A percentile compares a stretch with the other conserved stretches of the same genome.
These are phyloP conservation scores for Flaveria brownii DNA, from an alignment of 129 eudicot species.

Conservation along the genomic window DNA sequence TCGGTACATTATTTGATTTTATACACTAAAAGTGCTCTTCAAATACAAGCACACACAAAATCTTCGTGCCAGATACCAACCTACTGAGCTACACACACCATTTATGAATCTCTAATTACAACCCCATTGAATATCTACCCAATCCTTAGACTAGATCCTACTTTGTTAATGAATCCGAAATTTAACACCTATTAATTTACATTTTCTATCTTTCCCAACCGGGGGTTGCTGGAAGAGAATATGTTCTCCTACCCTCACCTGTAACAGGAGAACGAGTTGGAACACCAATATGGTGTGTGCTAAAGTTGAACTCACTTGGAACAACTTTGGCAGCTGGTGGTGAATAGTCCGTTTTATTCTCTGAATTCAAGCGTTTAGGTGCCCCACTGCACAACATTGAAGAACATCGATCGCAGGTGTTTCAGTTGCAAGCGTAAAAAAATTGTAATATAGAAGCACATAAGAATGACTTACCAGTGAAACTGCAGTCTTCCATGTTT, in stretches of 20 bases:
- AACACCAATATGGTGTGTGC: conserved; percentile 22
- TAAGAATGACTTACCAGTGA: conserved; percentile 39
- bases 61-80: conserved; percentile 19
- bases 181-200: not conserved
- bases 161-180: not conserved
- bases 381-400: conserved; percentile 41
- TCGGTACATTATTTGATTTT: conserved; percentile 12
- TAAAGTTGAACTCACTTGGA: conserved; percentile 40
- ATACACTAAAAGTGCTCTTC: conserved; percentile 30
- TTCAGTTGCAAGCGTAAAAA: conserved; percentile 3
- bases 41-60: conserved; percentile 36
- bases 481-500: conserved; percentile 40
- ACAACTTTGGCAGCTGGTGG: conserved; percentile 35
- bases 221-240: conserved; percentile 40
- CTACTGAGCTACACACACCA: not conserved
- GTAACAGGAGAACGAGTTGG: conserved; percentile 11
- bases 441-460: not conserved
- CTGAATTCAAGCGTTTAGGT: conserved; percentile 35
- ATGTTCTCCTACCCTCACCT: conserved; percentile 30
- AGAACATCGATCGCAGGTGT: not conserved
- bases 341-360: conserved; percentile 32
- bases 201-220: conserved; percentile 12
- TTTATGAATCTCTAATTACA: conserved; percentile 3
- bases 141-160: conserved; percentile 18
- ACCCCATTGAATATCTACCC: not conserved